A percentile compares a stretch with the other conserved stretches of the same genome.
Conservation (phyloP, 2,329 filamentous ascomycete genomes). For the Cladophialophora chaetospira region DNA sequence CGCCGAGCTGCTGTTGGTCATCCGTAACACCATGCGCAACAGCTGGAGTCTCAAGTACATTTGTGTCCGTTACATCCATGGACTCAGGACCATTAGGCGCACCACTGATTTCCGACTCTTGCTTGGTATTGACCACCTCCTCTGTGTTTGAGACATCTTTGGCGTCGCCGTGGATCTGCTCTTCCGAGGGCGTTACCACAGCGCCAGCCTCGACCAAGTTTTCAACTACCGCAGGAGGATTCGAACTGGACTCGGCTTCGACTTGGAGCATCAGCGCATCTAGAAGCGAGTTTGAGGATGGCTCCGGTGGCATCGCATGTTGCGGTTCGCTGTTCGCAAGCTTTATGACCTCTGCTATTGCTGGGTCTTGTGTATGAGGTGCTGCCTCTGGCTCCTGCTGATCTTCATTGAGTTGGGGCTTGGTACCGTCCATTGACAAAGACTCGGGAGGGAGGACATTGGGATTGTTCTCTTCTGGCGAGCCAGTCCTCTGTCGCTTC, state of each 20-base stretch:
- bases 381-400: background rate
- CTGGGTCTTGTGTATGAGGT: background rate
- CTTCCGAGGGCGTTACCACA: too few relatives aligned
- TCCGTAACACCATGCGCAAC: too few relatives aligned
- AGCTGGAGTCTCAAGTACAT: too few relatives aligned
- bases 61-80: constrained; percentile 8
- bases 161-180: too few relatives aligned
- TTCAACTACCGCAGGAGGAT: background rate
- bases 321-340: background rate
- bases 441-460: background rate
- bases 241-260: constrained; percentile 27
- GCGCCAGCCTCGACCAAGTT: background rate
- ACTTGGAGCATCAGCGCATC: constrained; percentile 33
- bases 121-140: background rate
- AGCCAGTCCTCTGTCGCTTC: constrained; percentile 29
- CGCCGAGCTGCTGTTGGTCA: too few relatives aligned
- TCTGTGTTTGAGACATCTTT: background rate
- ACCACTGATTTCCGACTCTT: background rate
- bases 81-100: background rate
- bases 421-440: background rate
- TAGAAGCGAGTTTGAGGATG: constrained; percentile 25
- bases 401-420: background rate
- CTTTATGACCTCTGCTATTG: background rate
- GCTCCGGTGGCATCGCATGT: background rate
- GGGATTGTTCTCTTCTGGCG: constrained; percentile 12